These are phyloP conservation scores for Hypericum androsaemum DNA, from an alignment of 345 rosid species.

Conservation along the genomic window DNA sequence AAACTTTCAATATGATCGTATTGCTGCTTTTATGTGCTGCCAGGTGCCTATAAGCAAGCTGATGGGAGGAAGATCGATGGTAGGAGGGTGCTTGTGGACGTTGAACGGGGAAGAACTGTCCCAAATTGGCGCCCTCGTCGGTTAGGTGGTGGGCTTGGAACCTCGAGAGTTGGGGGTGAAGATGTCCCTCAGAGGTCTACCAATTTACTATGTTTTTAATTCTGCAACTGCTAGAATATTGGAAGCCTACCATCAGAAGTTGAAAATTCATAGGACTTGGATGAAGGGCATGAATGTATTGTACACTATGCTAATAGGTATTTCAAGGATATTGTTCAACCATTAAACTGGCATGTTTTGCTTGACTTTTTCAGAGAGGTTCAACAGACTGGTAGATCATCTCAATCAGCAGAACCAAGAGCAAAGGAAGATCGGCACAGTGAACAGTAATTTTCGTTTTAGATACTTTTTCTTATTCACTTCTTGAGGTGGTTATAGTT, in stretches of 20 bases:
- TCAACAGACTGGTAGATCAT: constrained; percentile 40
- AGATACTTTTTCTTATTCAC: background rate
- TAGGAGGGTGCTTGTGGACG: constrained; percentile 96
- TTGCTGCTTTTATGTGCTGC: constrained; percentile 8
- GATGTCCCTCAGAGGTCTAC: constrained; percentile 47
- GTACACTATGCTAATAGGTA: too few relatives aligned
- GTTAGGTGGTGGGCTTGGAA: constrained; percentile 99
- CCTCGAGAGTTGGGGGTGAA: constrained; percentile 80
- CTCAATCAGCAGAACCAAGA: constrained; percentile 82
- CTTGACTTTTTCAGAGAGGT: constrained; percentile 40
- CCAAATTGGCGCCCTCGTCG: constrained; percentile 99
- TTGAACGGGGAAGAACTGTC: constrained; percentile 95
- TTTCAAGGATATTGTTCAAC: too few relatives aligned
- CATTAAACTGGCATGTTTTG: background rate
- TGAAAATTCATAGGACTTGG: too few relatives aligned
- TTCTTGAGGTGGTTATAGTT: too few relatives aligned
- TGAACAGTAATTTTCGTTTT: constrained; percentile 41
- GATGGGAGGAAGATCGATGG: constrained; percentile 98
- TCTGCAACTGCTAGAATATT: too few relatives aligned
- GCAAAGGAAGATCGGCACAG: constrained; percentile 52
- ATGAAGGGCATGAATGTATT: too few relatives aligned
- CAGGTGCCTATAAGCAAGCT: constrained; percentile 98
- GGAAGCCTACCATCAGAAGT: too few relatives aligned
- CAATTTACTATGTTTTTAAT: background rate
- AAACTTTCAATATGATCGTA: constrained; percentile 2